These are phyloP conservation scores for Chaetomiaceae sp. DNA, from an alignment of 2,329 filamentous ascomycete species.

Conservation along the genomic window DNA sequence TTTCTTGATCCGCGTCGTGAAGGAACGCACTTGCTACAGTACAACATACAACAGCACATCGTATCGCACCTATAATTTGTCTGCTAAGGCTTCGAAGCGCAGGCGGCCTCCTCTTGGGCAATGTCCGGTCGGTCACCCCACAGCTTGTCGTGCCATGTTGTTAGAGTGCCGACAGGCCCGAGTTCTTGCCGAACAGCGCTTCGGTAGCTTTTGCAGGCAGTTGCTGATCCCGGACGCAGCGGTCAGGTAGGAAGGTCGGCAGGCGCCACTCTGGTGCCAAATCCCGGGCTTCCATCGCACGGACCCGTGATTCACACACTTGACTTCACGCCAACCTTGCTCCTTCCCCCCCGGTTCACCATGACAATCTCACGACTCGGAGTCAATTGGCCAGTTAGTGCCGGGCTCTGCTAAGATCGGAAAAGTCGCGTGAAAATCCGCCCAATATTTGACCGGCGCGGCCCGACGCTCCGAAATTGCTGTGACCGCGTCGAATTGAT, in stretches of 20 bases:
- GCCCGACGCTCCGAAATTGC: no score
- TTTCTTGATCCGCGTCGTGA: background rate
- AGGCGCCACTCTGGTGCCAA: no score
- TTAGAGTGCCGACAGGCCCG: no score
- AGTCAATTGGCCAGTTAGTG: background rate
- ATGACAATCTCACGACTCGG: background rate
- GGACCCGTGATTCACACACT: background rate
- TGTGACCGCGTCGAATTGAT: no score
- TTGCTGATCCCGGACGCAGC: no score
- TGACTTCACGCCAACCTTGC: background rate
- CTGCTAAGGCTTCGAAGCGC: constrained; percentile 7
- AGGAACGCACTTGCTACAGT: background rate
- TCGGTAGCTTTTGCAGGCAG: no score
- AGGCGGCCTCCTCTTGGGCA: background rate
- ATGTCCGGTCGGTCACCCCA: background rate
- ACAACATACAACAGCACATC: background rate
- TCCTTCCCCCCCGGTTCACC: background rate
- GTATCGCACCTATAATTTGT: background rate
- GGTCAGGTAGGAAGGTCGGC: no score
- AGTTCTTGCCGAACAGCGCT: no score
- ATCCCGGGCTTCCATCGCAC: no score
- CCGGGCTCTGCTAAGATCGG: background rate
- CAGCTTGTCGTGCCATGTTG: background rate
- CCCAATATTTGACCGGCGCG: no score
- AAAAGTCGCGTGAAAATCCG: no score